Percentiles rank a stretch among this genome's conserved stretches.
These are phyloP conservation scores for Chytriomyces sp. DNA, from an alignment of 192 early-diverging fungal species.

Conservation along the genomic window DNA sequence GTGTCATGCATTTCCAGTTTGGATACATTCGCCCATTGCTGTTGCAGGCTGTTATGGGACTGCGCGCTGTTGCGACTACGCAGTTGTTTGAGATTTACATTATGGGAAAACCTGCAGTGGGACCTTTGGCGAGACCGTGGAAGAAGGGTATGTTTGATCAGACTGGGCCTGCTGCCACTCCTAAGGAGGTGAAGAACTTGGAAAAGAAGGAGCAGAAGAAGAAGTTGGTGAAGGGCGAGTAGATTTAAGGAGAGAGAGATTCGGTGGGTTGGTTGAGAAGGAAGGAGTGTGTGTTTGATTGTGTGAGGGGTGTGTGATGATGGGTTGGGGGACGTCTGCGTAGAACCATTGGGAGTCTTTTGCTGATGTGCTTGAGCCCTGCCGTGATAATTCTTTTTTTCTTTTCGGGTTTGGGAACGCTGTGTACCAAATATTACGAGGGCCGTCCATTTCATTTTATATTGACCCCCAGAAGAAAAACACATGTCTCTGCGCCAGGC, in stretches of 20 bases:
- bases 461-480: too few relatives aligned
- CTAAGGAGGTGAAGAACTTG: constrained; percentile 52
- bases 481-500: too few relatives aligned
- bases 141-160: constrained; percentile 75
- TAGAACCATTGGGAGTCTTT: not conserved
- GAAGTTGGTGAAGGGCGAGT: constrained; percentile 48
- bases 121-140: constrained; percentile 85
- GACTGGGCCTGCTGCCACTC: constrained; percentile 34
- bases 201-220: constrained; percentile 62
- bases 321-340: not conserved
- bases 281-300: not conserved
- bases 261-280: not conserved
- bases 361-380: too few relatives aligned
- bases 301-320: not conserved
- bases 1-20: constrained; percentile 85
- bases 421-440: too few relatives aligned
- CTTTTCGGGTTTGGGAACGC: too few relatives aligned
- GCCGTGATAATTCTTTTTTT: too few relatives aligned
- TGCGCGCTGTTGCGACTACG: constrained; percentile 71
- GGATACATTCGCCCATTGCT: constrained; percentile 87
- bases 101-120: constrained; percentile 73
- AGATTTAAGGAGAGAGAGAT: constrained; percentile 18
- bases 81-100: constrained; percentile 82
- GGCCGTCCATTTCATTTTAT: too few relatives aligned
- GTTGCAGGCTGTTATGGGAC: constrained; percentile 81